Evolutionary conservation across 176 grass and related monocot genomes (phyloP).

Genomic region (Leersia perrieri): DNA sequence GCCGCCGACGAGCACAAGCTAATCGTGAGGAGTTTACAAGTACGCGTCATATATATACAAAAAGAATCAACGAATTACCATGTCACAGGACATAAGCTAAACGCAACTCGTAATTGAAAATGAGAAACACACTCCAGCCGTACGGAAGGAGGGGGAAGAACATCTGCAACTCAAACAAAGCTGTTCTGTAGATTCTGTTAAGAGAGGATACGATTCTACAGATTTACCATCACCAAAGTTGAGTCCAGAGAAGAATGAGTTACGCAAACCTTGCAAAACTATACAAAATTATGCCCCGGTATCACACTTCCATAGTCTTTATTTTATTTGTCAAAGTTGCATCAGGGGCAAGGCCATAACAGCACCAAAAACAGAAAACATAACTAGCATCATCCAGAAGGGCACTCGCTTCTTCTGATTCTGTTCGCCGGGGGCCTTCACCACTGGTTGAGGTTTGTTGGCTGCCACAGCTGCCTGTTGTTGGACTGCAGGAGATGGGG

Average conservation of each 20-base stretch:
- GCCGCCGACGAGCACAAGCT: no score
- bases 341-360: constrained; percentile 98
- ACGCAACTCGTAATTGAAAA: no score
- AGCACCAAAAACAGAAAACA: constrained; percentile 73
- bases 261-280: constrained; percentile 51
- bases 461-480: constrained; percentile 24
- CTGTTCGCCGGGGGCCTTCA: constrained; percentile 20
- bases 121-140: not conserved
- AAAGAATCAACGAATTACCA: no score
- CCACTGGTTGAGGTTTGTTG: constrained; percentile 23
- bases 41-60: no score
- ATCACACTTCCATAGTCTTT: constrained; percentile 19
- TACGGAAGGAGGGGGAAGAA: not conserved
- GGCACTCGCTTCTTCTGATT: constrained; percentile 70
- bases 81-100: no score
- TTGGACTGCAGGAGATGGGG: constrained; percentile 32
- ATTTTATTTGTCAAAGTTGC: constrained; percentile 69
- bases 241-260: constrained; percentile 35
- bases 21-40: no score
- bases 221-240: constrained; percentile 36
- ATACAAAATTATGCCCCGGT: constrained; percentile 65
- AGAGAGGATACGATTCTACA: constrained; percentile 37
- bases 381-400: constrained; percentile 81
- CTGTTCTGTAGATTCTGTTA: not conserved
- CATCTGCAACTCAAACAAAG: not conserved